Evolutionary conservation across 306 rosid genomes (phyloP).

Genomic region (Cucurbita maxima): DNA sequence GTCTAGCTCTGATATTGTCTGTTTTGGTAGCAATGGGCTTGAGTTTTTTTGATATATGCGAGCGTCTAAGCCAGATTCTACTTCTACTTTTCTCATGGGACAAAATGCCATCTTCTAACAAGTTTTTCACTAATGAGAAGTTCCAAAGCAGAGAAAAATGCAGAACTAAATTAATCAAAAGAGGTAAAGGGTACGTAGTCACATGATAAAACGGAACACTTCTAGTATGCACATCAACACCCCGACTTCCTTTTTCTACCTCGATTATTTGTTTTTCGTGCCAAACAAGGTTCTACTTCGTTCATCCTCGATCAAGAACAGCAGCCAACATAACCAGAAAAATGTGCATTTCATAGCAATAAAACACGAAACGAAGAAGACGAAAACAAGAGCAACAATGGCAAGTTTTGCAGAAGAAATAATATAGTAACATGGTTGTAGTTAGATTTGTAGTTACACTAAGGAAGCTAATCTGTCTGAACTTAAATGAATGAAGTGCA

Average conservation of each 20-base stretch:
- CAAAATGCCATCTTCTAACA: background rate
- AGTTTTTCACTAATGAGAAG: background rate
- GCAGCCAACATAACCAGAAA: conserved; percentile 11
- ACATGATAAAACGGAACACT: background rate
- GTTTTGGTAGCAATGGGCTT: too few relatives aligned
- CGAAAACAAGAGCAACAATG: conserved; percentile 6
- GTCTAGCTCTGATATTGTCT: too few relatives aligned
- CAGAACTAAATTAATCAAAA: background rate
- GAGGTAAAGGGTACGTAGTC: background rate
- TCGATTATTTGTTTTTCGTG: background rate
- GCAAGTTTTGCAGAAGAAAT: conserved; percentile 7
- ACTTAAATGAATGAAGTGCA: conserved; percentile 14
- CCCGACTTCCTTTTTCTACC: background rate
- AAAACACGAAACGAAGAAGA: conserved; percentile 7
- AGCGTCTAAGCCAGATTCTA: background rate
- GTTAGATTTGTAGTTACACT: conserved; percentile 16
- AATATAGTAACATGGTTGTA: conserved; percentile 9
- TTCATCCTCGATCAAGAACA: background rate
- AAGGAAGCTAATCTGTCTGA: conserved; percentile 14
- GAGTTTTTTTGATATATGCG: too few relatives aligned
- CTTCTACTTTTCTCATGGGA: too few relatives aligned
- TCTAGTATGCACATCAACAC: background rate
- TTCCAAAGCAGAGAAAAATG: background rate
- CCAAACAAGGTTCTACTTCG: background rate
- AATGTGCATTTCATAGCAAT: conserved; percentile 3